Conservation (phyloP, 345 rosid genomes). For the Capsella bursapastoris region DNA sequence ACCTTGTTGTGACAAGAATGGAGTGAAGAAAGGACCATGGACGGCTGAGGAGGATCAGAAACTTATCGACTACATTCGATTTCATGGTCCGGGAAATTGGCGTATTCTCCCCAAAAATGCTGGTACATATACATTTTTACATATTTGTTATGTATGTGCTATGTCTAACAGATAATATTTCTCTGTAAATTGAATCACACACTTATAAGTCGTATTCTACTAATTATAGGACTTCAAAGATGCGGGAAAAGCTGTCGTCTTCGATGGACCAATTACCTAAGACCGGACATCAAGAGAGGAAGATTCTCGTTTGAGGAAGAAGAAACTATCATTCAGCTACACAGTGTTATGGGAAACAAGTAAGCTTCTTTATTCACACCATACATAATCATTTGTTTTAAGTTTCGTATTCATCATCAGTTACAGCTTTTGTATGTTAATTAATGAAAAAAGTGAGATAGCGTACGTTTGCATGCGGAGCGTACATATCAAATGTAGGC, state of each 20-base stretch:
- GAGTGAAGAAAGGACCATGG: slow-evolving; percentile 91
- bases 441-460: slow-evolving; percentile 1
- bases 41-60: slow-evolving; percentile 76
- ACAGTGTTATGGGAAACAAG: slow-evolving; percentile 90
- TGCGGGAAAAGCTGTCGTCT: slow-evolving; percentile 99
- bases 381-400: neutral
- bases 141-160: neutral
- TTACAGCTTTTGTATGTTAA: slow-evolving; percentile 27
- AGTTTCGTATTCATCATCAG: neutral
- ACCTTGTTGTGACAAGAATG: slow-evolving; percentile 83
- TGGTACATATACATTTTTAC: slow-evolving; percentile 47
- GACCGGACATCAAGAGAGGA: slow-evolving; percentile 96
- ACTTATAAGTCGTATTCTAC: slow-evolving; percentile 1
- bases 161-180: neutral
- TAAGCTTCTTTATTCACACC: slow-evolving; percentile 38
- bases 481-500: slow-evolving; percentile 44
- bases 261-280: slow-evolving; percentile 93
- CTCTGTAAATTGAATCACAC: slow-evolving; percentile 16
- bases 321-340: slow-evolving; percentile 88
- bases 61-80: slow-evolving; percentile 61
- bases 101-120: slow-evolving; percentile 77
- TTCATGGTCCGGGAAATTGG: slow-evolving; percentile 79
- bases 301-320: slow-evolving; percentile 95
- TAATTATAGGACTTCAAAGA: slow-evolving; percentile 73
- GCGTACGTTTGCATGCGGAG: slow-evolving; percentile 23